A percentile compares a stretch with the other conserved stretches of the same genome.
These are phyloP conservation scores for Pythium sp. DNA, from an alignment of 352 stramenopile species.

Conservation along the genomic window DNA sequence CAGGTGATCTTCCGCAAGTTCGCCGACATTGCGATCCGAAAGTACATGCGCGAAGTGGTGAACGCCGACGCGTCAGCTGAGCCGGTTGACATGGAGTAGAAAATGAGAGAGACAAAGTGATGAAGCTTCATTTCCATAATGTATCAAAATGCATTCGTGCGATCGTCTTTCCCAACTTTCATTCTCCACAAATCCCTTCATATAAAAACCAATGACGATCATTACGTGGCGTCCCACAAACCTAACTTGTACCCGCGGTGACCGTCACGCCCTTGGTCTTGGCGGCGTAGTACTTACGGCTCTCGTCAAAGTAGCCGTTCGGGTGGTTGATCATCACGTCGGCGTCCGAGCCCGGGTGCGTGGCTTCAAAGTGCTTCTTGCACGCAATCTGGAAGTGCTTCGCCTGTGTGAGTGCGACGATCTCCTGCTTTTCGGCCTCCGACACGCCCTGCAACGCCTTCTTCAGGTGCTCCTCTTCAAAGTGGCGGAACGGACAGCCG, in stretches of 20 bases:
- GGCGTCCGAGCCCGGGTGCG: conserved; percentile 77
- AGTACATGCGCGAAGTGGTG: conserved; percentile 53
- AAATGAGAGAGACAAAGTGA: background rate
- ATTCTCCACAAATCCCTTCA: background rate
- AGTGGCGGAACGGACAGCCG: conserved; percentile 98
- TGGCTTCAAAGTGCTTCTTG: conserved; percentile 96
- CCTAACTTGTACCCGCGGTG: conserved; percentile 15
- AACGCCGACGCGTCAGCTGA: conserved; percentile 16
- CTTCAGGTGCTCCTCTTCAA: conserved; percentile 91
- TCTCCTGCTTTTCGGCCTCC: conserved; percentile 90
- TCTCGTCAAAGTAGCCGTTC: conserved; percentile 98
- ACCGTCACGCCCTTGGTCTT: conserved; percentile 77
- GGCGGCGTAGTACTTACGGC: conserved; percentile 89
- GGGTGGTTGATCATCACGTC: conserved; percentile 98
- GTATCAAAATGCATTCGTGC: conserved; percentile 8
- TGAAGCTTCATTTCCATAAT: conserved; percentile 1
- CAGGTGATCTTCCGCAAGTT: conserved; percentile 73
- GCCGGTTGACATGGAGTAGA: background rate
- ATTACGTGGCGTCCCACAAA: background rate
- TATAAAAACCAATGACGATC: background rate
- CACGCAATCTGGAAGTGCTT: conserved; percentile 98
- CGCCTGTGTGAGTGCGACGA: conserved; percentile 88
- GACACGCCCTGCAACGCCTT: conserved; percentile 79
- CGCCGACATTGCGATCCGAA: conserved; percentile 60
- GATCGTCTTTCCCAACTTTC: background rate